Percentiles rank a stretch among this genome's conserved stretches.
These are phyloP conservation scores for Pyrenochaeta sp. DNA, from an alignment of 2,329 filamentous ascomycete species.

Conservation along the genomic window DNA sequence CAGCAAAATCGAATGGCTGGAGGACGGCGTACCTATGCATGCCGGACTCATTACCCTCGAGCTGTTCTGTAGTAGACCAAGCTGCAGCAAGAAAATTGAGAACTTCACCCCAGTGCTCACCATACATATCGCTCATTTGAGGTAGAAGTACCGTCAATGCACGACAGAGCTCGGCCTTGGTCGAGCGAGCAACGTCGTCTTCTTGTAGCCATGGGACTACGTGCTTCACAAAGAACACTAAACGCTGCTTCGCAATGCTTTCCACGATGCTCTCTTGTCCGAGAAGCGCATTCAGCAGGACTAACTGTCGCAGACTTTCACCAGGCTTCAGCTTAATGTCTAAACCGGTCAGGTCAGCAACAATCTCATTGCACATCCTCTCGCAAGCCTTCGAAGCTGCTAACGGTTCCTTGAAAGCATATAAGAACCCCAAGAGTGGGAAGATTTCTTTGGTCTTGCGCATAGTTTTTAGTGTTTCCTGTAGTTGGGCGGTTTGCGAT, in stretches of 20 bases:
- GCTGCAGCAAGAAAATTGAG: slow-evolving; percentile 45
- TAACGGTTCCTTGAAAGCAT: slow-evolving; percentile 59
- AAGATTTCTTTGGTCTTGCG: slow-evolving; percentile 53
- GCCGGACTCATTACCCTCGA: slow-evolving; percentile 36
- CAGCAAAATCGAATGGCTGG: background rate
- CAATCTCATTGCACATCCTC: slow-evolving; percentile 66
- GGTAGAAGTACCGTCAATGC: slow-evolving; percentile 69
- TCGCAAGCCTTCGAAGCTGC: slow-evolving; percentile 57
- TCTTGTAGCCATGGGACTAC: slow-evolving; percentile 75
- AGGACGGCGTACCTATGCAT: slow-evolving; percentile 32
- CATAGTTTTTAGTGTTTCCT: slow-evolving; percentile 46
- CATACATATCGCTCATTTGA: slow-evolving; percentile 82
- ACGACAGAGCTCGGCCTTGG: slow-evolving; percentile 65
- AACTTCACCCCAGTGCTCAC: slow-evolving; percentile 78
- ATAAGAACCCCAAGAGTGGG: slow-evolving; percentile 57
- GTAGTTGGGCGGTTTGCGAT: slow-evolving; percentile 45
- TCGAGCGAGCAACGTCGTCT: slow-evolving; percentile 57
- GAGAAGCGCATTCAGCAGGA: slow-evolving; percentile 64
- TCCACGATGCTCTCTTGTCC: slow-evolving; percentile 58
- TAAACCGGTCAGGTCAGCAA: slow-evolving; percentile 67
- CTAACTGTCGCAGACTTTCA: slow-evolving; percentile 59
- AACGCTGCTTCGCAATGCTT: slow-evolving; percentile 67
- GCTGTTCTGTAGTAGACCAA: slow-evolving; percentile 44
- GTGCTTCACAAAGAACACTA: slow-evolving; percentile 84
- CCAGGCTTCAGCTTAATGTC: slow-evolving; percentile 54